Evolutionary conservation across 768 basidiomycete species (phyloP), one percentile per base, ranked within the genome.

Genomic region (Sarcomyxa edulis): DNA sequence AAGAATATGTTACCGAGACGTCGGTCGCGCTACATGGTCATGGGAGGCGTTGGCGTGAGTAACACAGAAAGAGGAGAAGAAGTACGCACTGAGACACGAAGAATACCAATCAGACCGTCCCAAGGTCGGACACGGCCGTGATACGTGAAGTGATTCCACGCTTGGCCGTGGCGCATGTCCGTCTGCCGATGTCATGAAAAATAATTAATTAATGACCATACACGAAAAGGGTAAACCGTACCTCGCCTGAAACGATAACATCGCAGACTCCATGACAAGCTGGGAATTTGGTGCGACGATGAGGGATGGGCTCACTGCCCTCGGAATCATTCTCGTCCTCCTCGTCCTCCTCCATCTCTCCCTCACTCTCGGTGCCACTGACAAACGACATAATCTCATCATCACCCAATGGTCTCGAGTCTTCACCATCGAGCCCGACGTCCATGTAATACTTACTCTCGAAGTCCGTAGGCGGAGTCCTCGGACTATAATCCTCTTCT

Each of bases 231-330:
- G 34, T 20, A 37, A 47, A 28, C 46, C 60, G 40, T 20, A 80
- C 78, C 58, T 72, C 68, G 37, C 82, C 83, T 9, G 72, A 73
- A 45, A 85, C 54, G 21, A 83, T 62, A 32, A 80, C 72, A 47
- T 86, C 83, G 39, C 58, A 58, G 4, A 83, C 66, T 1, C 83
- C 81, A 22, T 61, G 53, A 38, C 84, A 85, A 3, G 40, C 26
- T 24, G 47, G 37, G 31, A 35, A 34, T 8, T 48, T 9, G 11
- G 46, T 33, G 26, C 49, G 50, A 27, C 51, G 41, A 28, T 46
- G 7, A 18, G 45, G 30, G 34, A 37, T 32, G 22, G 19, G 27
- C 16, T 49, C 49, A 4, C 40, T 48, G 24, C 60, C 4, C 16
- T 4, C 15, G 12, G 5, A 4, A 19, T 19, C n/a, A 15, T 43